A percentile compares a stretch with the other conserved stretches of the same genome.
Evolutionary conservation across 2,329 filamentous ascomycete species (phyloP).

Genomic region (Scleromitrula shiraiana): DNA sequence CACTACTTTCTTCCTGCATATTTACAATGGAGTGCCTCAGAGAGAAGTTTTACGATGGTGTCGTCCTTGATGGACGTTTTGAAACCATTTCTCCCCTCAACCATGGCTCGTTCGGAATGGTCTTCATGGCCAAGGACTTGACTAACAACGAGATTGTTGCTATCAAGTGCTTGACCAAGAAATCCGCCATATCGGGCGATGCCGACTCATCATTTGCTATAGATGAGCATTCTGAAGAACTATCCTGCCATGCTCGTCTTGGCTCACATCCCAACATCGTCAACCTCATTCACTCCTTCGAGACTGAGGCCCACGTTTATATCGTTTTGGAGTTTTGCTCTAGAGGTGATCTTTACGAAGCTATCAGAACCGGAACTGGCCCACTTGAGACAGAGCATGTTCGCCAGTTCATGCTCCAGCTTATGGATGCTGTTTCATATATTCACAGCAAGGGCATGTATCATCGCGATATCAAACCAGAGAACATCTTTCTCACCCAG

Average conservation of each 20-base stretch:
- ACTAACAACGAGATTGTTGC: conserved; percentile 73
- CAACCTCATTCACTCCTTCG: conserved; percentile 83
- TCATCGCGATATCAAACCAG: conserved; percentile 97
- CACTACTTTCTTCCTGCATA: conserved; percentile 11
- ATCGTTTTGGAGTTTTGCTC: conserved; percentile 92
- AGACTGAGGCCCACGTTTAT: conserved; percentile 84
- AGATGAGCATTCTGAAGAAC: conserved; percentile 77
- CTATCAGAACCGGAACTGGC: conserved; percentile 80
- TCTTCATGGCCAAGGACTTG: conserved; percentile 83
- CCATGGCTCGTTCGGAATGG: conserved; percentile 97
- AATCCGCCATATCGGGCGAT: conserved; percentile 46
- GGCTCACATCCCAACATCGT: conserved; percentile 84
- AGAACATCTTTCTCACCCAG: conserved; percentile 93
- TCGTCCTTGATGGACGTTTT: conserved; percentile 82
- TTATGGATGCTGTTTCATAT: conserved; percentile 81
- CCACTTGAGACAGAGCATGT: conserved; percentile 94
- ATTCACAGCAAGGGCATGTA: conserved; percentile 88
- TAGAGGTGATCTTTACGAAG: conserved; percentile 94
- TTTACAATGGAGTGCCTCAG: conserved; percentile 74
- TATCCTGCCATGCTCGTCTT: conserved; percentile 71
- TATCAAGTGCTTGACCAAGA: conserved; percentile 94
- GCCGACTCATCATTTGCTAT: conserved; percentile 53
- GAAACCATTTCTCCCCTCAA: conserved; percentile 90
- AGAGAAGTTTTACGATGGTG: conserved; percentile 70
- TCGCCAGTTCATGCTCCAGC: conserved; percentile 91